Evolutionary conservation across 108 stramenopile genomes (phyloP).

Genomic region (Licmophora abbreviata): DNA sequence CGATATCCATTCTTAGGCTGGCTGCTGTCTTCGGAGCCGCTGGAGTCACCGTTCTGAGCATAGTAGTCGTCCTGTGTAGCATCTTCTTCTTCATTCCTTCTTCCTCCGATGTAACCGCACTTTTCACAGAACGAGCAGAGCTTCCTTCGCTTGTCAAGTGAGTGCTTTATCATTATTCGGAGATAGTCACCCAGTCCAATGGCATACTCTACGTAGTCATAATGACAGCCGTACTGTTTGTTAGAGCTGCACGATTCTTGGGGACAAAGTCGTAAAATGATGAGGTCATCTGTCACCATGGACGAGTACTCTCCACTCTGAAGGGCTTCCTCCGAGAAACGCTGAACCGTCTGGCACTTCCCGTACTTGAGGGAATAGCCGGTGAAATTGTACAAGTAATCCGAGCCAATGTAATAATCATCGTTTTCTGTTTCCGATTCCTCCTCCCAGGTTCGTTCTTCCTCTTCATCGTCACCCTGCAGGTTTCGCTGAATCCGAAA

Average conservation of each 20-base stretch:
- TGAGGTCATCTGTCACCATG: slow-evolving; percentile 53
- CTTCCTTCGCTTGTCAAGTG: slow-evolving; percentile 28
- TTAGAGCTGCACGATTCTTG: slow-evolving; percentile 25
- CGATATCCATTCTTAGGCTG: slow-evolving; percentile 1
- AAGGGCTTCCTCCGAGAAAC: slow-evolving; percentile 45
- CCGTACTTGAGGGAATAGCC: slow-evolving; percentile 52
- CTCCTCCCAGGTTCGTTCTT: too few relatives aligned
- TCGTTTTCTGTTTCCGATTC: too few relatives aligned
- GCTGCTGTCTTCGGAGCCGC: background rate
- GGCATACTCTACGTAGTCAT: slow-evolving; percentile 51
- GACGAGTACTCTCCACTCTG: slow-evolving; percentile 45
- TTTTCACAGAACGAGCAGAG: slow-evolving; percentile 37
- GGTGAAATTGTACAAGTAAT: slow-evolving; percentile 24
- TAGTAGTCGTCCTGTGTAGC: slow-evolving; percentile 13
- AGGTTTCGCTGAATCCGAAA: too few relatives aligned
- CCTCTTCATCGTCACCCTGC: too few relatives aligned
- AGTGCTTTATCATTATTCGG: slow-evolving; percentile 41
- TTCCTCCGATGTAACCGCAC: slow-evolving; percentile 12
- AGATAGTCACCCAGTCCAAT: slow-evolving; percentile 39
- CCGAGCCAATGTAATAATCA: slow-evolving; percentile 22
- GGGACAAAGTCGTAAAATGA: slow-evolving; percentile 50
- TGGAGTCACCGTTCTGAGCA: slow-evolving; percentile 4
- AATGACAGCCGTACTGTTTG: slow-evolving; percentile 34
- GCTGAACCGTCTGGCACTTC: slow-evolving; percentile 51
- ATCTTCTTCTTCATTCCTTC: slow-evolving; percentile 13